Conservation (phyloP, 129 eudicot species). For the Flaveria trinervia region DNA sequence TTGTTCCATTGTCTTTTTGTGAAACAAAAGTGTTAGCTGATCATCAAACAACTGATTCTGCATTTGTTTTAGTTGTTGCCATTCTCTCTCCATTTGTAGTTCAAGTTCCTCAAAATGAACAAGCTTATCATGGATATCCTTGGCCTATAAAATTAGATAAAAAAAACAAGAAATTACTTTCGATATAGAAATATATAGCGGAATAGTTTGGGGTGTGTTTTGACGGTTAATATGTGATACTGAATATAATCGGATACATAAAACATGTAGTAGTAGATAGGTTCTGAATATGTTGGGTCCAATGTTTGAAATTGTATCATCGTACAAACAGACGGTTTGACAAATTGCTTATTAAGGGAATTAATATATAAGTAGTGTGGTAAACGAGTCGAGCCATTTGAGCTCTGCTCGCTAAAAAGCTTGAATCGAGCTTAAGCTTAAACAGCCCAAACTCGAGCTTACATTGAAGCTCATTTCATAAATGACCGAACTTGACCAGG, state of each 20-base stretch:
- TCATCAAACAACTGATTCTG: slow-evolving; percentile 65
- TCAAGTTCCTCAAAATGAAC: slow-evolving; percentile 69
- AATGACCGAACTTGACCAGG: too few species aligned
- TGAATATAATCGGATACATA: neutral
- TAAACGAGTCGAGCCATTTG: too few species aligned
- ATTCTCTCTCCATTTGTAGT: slow-evolving; percentile 65
- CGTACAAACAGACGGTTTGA: neutral
- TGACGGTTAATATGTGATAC: neutral
- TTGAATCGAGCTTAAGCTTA: too few species aligned
- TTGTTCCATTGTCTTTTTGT: slow-evolving; percentile 45
- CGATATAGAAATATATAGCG: neutral
- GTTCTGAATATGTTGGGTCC: neutral
- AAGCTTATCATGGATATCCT: slow-evolving; percentile 64
- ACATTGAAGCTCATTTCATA: too few species aligned
- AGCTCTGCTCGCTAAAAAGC: too few species aligned
- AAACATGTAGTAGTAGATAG: neutral
- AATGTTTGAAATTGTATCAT: neutral
- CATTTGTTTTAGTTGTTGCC: slow-evolving; percentile 65
- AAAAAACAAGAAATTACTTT: neutral
- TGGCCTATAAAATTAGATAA: slow-evolving; percentile 41
- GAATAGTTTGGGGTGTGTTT: neutral
- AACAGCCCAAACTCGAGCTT: too few species aligned
- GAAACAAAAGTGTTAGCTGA: slow-evolving; percentile 65
- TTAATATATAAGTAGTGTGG: neutral
- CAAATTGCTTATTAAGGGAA: neutral